Percentiles rank a stretch among this genome's conserved stretches.
Conservation (phyloP, 768 basidiomycete genomes). For the Agaricus sinodeliciosus region DNA sequence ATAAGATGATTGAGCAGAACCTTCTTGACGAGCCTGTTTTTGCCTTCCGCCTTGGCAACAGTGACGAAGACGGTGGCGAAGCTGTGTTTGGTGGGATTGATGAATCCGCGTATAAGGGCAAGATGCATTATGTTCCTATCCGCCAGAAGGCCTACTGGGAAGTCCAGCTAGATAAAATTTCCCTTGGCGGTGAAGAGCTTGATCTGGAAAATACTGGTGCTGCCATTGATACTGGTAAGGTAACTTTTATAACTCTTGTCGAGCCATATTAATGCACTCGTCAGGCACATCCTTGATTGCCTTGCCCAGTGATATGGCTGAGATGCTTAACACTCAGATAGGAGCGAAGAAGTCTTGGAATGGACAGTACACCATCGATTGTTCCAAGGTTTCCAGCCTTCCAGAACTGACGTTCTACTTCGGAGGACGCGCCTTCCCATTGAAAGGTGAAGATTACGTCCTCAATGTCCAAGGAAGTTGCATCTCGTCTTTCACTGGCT, state of each 20-base stretch:
- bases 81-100: slow-evolving; percentile 92
- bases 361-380: slow-evolving; percentile 91
- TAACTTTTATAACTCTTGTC: neutral
- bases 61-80: slow-evolving; percentile 86
- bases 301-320: slow-evolving; percentile 89
- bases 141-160: slow-evolving; percentile 98
- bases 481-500: slow-evolving; percentile 86
- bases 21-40: slow-evolving; percentile 86
- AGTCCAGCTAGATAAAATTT: slow-evolving; percentile 84
- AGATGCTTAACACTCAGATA: slow-evolving; percentile 95
- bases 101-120: slow-evolving; percentile 64
- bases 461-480: slow-evolving; percentile 89
- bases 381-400: slow-evolving; percentile 73
- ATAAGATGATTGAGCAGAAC: slow-evolving; percentile 79
- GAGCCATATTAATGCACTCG: slow-evolving; percentile 7
- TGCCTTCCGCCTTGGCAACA: slow-evolving; percentile 86
- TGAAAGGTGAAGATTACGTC: slow-evolving; percentile 85
- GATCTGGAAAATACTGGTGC: slow-evolving; percentile 93
- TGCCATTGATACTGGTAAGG: slow-evolving; percentile 79
- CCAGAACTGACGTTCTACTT: slow-evolving; percentile 86
- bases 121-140: slow-evolving; percentile 82
- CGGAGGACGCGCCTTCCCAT: slow-evolving; percentile 67
- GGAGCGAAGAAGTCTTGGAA: slow-evolving; percentile 95
- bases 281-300: slow-evolving; percentile 91
- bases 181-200: slow-evolving; percentile 80